These are phyloP conservation scores for Tanacetum coccineum DNA, from an alignment of 129 eudicot genomes.

Conservation along the genomic window DNA sequence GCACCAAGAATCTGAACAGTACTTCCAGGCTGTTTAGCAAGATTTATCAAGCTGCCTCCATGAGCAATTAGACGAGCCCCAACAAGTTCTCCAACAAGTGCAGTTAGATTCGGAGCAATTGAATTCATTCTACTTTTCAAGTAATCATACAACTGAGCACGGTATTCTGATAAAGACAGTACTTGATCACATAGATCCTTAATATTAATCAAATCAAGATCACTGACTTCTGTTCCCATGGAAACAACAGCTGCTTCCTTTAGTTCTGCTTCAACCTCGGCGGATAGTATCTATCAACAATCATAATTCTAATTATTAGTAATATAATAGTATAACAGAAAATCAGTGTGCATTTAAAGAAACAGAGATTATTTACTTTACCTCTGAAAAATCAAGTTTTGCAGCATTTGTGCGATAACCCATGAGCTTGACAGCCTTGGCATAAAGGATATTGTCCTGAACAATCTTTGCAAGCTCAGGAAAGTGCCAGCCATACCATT, in stretches of 20 bases:
- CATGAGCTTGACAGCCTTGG: slow-evolving; percentile 74
- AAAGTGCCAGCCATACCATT: slow-evolving; percentile 91
- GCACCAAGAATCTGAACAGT: neutral
- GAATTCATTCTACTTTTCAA: neutral
- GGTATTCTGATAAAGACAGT: slow-evolving; percentile 16
- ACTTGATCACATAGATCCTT: slow-evolving; percentile 61
- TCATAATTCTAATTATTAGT: too few species aligned
- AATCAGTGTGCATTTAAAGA: too few species aligned
- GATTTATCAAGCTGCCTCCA: slow-evolving; percentile 71
- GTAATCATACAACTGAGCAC: neutral
- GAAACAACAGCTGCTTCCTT: slow-evolving; percentile 60
- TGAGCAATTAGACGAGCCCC: slow-evolving; percentile 53
- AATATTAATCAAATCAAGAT: slow-evolving; percentile 50
- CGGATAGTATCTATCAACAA: slow-evolving; percentile 42
- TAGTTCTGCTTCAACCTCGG: slow-evolving; percentile 50
- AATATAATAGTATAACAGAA: too few species aligned
- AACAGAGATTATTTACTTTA: neutral
- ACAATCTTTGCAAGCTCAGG: slow-evolving; percentile 79
- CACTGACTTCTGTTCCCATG: slow-evolving; percentile 72
- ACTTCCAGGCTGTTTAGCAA: neutral
- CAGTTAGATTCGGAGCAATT: neutral
- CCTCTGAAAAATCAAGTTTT: slow-evolving; percentile 73
- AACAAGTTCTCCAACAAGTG: neutral
- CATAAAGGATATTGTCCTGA: slow-evolving; percentile 72
- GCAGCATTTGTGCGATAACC: slow-evolving; percentile 66